Evolutionary conservation across 2,329 filamentous ascomycete species (phyloP).

Genomic region (Xylariaceae sp.): DNA sequence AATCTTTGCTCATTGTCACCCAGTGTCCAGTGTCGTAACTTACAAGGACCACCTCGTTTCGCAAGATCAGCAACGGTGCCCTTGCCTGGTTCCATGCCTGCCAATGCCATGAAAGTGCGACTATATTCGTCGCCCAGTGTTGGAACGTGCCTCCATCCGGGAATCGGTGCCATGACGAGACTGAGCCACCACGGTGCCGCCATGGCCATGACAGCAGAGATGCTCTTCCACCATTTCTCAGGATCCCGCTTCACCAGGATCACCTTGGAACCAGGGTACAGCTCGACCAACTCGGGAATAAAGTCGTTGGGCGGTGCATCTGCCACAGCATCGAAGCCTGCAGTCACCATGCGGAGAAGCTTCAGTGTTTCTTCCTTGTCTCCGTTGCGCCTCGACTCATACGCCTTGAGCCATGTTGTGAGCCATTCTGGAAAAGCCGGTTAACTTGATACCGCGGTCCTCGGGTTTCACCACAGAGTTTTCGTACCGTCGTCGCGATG

Average conservation of each 20-base stretch:
- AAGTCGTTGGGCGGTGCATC: conserved; percentile 18
- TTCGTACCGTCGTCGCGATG: conserved; percentile 32
- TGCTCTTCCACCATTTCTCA: conserved; percentile 21
- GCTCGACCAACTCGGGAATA: conserved; percentile 20
- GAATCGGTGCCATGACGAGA: conserved; percentile 16
- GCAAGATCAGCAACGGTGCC: neutral
- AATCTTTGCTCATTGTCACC: neutral
- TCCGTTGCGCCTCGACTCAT: conserved; percentile 20
- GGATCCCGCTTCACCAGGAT: conserved; percentile 19
- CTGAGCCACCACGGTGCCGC: conserved; percentile 14
- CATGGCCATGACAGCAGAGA: conserved; percentile 8
- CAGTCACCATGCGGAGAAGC: conserved; percentile 17
- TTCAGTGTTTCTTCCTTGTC: conserved; percentile 20
- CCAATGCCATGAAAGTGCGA: neutral
- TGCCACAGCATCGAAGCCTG: conserved; percentile 18
- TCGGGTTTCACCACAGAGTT: too few relatives aligned
- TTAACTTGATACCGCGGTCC: neutral
- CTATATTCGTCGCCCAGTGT: conserved; percentile 5
- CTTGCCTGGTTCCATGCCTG: neutral
- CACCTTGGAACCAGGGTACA: conserved; percentile 21
- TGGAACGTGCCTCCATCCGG: conserved; percentile 20
- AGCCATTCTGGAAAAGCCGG: conserved; percentile 13
- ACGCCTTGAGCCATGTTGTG: conserved; percentile 22
- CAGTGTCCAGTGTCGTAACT: neutral
- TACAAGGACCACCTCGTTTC: neutral